phyloP scores from a whole-genome alignment of 768 basidiomycete species.

The Mycena albidolilacea region DNA sequence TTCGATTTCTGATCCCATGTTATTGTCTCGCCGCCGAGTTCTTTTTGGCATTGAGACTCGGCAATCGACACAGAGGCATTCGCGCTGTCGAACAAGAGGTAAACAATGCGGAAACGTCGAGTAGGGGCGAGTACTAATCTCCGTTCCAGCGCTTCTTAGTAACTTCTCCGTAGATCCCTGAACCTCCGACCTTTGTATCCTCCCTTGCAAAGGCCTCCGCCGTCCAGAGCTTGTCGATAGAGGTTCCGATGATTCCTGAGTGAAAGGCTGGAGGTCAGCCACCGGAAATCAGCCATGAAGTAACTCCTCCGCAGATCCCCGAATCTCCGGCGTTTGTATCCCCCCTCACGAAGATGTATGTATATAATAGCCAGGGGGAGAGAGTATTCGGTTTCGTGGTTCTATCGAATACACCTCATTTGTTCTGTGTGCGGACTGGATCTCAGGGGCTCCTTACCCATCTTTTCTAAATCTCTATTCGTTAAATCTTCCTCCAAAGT shows the following conservation, averaged over 20 bases:
- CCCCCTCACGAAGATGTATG: neutral
- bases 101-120: neutral
- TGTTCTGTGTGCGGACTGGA: neutral
- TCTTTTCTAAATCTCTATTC: too few relatives aligned
- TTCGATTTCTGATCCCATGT: neutral
- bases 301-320: neutral
- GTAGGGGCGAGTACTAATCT: neutral
- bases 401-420: too few relatives aligned
- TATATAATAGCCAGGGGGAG: neutral
- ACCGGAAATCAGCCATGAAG: too few relatives aligned
- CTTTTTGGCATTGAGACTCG: neutral
- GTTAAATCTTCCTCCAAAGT: too few relatives aligned
- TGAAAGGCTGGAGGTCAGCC: too few relatives aligned
- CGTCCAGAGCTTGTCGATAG: too few relatives aligned
- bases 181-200: neutral
- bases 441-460: too few relatives aligned
- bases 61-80: neutral
- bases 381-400: neutral
- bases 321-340: conserved; percentile 5
- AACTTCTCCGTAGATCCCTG: neutral
- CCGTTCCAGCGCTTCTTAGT: neutral
- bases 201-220: neutral
- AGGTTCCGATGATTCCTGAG: too few relatives aligned
- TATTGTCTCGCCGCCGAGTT: neutral
- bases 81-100: neutral